Evolutionary conservation across 2,329 filamentous ascomycete species (phyloP), one percentile per base, ranked within the genome.

Genomic region (Sordariomycetes sp.): DNA sequence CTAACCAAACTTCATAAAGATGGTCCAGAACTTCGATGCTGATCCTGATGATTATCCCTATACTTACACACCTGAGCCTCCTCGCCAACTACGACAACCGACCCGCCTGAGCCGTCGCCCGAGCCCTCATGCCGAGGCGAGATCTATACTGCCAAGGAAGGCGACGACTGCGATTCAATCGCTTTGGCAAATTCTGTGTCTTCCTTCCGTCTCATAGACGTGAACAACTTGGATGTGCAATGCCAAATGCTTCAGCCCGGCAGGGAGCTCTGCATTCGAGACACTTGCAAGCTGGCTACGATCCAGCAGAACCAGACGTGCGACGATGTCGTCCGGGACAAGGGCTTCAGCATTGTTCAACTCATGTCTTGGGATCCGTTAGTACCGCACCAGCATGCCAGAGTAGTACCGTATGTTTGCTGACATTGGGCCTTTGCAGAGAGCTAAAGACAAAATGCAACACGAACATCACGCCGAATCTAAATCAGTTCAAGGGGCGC

Each of bases 281-380:
- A 28, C 25, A 28, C 25, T 4, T 28, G 25, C 8, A 28, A 28
- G 25, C 25, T 28, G 25, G 25, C 25, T 9, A 28, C 25, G 3
- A 28, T 28, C 25, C 4, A 28, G 25, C 8, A 9, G 4, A 28
- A 28, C 8, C 5, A 28, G 25, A 28, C 25, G 7, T 28, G 8
- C 25, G 25, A 15, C 8, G 25, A 28, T 14, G 14, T 28, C 17
- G 25, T 28, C 8, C 8, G 3, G n/a, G 25, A 14, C 25, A 28
- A 28, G 25, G 25, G 25, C 25, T 28, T 28, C n/a, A 28, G 25
- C 25, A 28, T 28, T 28, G 25, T 28, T 8, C 25, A 5, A 28
- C 25, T 28, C 25, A 28, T 28, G 25, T 28, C 25, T 9, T 28
- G 25, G 25, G 17, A 28, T 14, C 25, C 25, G 25, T 28, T 8